Evolutionary conservation across 371 early-diverging fungal species (phyloP).

Genomic region (Vairimorpha necatrix): DNA sequence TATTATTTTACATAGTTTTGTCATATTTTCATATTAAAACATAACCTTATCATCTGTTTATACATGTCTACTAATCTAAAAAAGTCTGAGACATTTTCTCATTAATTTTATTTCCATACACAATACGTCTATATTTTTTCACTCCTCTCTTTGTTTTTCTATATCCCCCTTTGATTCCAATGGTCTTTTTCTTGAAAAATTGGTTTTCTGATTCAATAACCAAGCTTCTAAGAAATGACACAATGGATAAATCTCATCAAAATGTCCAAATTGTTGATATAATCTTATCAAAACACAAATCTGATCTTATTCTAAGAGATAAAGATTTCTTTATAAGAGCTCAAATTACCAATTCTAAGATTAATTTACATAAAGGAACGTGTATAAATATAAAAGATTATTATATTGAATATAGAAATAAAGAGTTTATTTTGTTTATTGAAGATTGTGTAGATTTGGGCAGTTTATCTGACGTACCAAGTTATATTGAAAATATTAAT

Average conservation of each 20-base stretch:
- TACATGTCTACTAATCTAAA: no score
- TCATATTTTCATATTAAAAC: no score
- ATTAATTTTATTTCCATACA: no score
- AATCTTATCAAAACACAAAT: not conserved
- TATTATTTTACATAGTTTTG: no score
- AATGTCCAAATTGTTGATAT: slow-evolving; percentile 1
- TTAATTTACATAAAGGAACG: not conserved
- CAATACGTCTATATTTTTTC: no score
- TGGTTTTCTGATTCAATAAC: not conserved
- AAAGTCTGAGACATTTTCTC: no score
- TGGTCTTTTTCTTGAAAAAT: not conserved
- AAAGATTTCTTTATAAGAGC: not conserved
- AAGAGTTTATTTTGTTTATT: not conserved
- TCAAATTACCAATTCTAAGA: not conserved
- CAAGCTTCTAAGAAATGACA: not conserved
- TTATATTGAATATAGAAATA: not conserved
- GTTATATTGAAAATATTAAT: not conserved
- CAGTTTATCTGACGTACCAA: not conserved
- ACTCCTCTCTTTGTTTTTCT: no score
- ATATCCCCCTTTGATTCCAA: no score
- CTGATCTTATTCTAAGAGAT: not conserved
- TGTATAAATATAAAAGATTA: not conserved
- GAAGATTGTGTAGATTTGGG: not conserved
- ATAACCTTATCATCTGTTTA: no score
- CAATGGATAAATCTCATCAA: not conserved